Percentiles rank a stretch among this genome's conserved stretches.
phyloP scores from a whole-genome alignment of 2,329 filamentous ascomycete genomes.

The Shiraia sp. region DNA sequence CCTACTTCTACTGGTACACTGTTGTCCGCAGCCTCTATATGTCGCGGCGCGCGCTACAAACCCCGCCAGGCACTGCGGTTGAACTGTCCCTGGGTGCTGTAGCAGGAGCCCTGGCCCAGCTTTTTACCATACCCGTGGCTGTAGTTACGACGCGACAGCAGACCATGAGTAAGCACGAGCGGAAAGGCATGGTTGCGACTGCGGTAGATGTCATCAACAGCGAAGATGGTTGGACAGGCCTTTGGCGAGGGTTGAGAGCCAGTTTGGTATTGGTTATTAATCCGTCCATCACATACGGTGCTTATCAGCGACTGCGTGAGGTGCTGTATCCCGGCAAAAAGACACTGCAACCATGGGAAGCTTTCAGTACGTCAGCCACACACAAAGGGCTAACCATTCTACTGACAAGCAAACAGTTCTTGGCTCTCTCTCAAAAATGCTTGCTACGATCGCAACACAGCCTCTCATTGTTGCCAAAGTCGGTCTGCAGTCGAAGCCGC shows the following conservation, averaged over 20 bases:
- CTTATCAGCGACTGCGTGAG: constrained; percentile 86
- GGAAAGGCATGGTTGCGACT: constrained; percentile 84
- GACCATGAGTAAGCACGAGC: constrained; percentile 81
- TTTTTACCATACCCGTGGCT: constrained; percentile 95
- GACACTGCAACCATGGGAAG: constrained; percentile 79
- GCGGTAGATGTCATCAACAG: constrained; percentile 86
- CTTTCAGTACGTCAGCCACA: constrained; percentile 72
- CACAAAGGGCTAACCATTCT: neutral
- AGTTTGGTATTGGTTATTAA: constrained; percentile 95
- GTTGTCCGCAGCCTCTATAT: constrained; percentile 81
- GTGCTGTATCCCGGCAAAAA: constrained; percentile 76
- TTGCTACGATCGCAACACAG: constrained; percentile 91
- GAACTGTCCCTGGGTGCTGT: constrained; percentile 85
- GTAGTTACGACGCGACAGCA: constrained; percentile 96
- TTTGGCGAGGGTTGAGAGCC: constrained; percentile 95
- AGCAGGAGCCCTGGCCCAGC: constrained; percentile 86
- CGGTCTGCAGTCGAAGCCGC: constrained; percentile 90
- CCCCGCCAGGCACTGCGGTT: constrained; percentile 73
- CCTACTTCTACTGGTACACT: constrained; percentile 99
- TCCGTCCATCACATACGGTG: constrained; percentile 95
- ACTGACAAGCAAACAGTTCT: constrained; percentile 64
- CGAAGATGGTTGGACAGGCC: constrained; percentile 83
- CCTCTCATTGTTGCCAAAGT: constrained; percentile 98
- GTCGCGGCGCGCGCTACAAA: constrained; percentile 58
- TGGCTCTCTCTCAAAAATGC: constrained; percentile 86